Conservation (phyloP, 2,329 filamentous ascomycete genomes). For the Nigrospora oryzae region DNA sequence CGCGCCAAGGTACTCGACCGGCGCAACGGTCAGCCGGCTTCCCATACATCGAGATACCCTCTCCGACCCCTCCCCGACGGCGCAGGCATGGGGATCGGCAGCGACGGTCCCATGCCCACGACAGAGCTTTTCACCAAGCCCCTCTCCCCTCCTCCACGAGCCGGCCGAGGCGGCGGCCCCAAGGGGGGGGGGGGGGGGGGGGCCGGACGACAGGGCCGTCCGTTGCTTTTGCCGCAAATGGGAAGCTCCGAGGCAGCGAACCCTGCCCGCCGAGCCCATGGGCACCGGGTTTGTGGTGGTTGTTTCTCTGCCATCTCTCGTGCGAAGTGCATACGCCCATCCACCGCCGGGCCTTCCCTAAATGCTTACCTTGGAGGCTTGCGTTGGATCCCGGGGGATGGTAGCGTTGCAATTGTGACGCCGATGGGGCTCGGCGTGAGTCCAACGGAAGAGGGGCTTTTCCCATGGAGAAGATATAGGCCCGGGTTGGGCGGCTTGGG, state of each 20-base stretch:
- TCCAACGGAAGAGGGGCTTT: neutral
- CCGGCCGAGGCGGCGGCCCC: neutral
- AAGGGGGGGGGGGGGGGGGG: too few species aligned
- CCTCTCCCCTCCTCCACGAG: neutral
- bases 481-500: neutral
- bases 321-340: neutral
- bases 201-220: neutral
- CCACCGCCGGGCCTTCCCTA: neutral
- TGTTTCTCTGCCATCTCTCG: neutral
- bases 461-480: neutral
- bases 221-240: neutral
- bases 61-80: too few species aligned
- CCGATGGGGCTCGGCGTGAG: neutral
- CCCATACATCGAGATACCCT: too few species aligned
- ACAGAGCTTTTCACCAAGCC: neutral
- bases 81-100: too few species aligned
- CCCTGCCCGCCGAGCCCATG: neutral
- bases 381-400: neutral
- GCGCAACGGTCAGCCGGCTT: too few species aligned
- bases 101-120: too few species aligned
- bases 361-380: neutral
- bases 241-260: neutral
- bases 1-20: too few species aligned
- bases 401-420: conserved; percentile 1
- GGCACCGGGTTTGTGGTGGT: too few species aligned